Evolutionary conservation across 208 protist genomes (phyloP).

Genomic region (Spongospora subterranea): DNA sequence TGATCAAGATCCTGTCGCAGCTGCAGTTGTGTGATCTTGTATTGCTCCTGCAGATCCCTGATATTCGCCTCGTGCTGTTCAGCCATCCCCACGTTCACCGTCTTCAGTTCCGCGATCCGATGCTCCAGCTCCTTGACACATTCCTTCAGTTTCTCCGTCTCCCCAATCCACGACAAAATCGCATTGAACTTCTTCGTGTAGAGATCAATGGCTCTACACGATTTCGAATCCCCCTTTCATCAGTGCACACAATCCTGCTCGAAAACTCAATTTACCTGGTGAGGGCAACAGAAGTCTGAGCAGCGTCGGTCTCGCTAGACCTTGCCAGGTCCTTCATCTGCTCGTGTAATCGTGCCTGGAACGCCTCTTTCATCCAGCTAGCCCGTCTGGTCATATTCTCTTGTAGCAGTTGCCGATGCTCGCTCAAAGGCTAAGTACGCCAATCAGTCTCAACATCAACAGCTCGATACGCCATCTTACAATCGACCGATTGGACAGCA

Average conservation of each 20-base stretch:
- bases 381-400: background rate
- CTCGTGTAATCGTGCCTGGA: background rate
- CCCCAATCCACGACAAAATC: conserved; percentile 21
- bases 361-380: background rate
- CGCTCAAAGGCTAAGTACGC: no score
- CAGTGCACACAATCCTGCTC: background rate
- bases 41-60: background rate
- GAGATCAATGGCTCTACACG: background rate
- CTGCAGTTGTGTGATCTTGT: conserved; percentile 19
- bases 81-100: background rate
- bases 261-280: background rate
- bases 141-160: conserved; percentile 21
- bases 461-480: no score
- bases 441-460: no score
- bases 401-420: no score
- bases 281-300: background rate
- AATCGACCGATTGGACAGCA: no score
- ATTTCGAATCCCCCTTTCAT: background rate
- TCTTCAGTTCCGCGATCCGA: background rate
- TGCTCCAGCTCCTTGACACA: background rate
- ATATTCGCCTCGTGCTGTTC: background rate
- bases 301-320: background rate
- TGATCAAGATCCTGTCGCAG: background rate
- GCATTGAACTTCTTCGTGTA: background rate
- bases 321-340: background rate